These are phyloP conservation scores for Rachicladosporium sp. DNA, from an alignment of 2,329 filamentous ascomycete species.

Conservation along the genomic window DNA sequence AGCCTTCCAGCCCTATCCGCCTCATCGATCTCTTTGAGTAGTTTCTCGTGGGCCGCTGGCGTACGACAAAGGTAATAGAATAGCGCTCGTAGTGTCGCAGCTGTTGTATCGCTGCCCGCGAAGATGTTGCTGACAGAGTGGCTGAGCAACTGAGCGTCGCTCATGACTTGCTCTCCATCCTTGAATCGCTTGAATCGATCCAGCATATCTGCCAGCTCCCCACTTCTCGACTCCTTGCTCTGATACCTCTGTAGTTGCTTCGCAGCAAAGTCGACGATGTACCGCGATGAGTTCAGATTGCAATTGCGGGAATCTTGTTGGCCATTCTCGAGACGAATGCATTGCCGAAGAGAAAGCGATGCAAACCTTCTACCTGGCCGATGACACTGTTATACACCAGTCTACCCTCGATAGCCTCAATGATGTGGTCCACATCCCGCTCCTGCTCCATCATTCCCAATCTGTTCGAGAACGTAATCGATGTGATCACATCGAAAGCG, in stretches of 20 bases:
- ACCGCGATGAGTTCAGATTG: constrained; percentile 11
- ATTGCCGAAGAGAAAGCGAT: constrained; percentile 14
- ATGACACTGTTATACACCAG: constrained; percentile 13
- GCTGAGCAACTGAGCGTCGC: constrained; percentile 10
- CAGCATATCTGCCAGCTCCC: constrained; percentile 12
- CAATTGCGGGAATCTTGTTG: constrained; percentile 9
- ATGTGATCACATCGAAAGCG: constrained; percentile 15
- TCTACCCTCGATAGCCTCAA: constrained; percentile 6
- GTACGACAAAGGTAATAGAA: constrained; percentile 28
- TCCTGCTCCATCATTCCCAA: constrained; percentile 13
- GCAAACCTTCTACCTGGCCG: constrained; percentile 12
- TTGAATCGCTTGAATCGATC: constrained; percentile 13
- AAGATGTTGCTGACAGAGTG: constrained; percentile 35
- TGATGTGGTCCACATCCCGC: constrained; percentile 8
- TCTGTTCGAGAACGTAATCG: constrained; percentile 13
- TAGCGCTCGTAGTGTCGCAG: constrained; percentile 27
- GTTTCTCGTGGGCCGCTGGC: constrained; percentile 20
- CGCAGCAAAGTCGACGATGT: constrained; percentile 14
- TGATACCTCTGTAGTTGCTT: constrained; percentile 12
- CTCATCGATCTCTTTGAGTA: constrained; percentile 29
- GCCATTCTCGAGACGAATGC: constrained; percentile 7
- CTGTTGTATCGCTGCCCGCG: constrained; percentile 30
- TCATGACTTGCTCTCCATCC: constrained; percentile 14
- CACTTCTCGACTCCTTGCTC: constrained; percentile 8
- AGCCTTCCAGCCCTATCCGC: constrained; percentile 14